Evolutionary conservation across 352 stramenopile genomes (phyloP).

Genomic region (Pythium biforme): DNA sequence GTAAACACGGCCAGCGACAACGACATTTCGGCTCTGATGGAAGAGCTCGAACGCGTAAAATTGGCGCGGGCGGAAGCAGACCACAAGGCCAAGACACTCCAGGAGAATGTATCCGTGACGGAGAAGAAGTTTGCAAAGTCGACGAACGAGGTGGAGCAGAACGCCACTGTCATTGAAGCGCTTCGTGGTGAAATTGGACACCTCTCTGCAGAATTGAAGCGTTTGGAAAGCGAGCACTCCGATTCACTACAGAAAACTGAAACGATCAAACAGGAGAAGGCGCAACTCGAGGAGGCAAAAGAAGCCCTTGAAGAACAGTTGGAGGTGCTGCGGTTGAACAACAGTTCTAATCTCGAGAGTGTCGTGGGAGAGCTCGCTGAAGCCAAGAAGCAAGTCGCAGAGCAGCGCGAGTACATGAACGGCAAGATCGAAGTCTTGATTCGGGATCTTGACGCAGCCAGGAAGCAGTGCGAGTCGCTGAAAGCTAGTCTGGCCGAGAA

Average conservation of each 20-base stretch:
- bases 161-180: conserved; percentile 25
- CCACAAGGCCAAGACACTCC: conserved; percentile 41
- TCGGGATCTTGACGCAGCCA: conserved; percentile 48
- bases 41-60: conserved; percentile 66
- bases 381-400: conserved; percentile 31
- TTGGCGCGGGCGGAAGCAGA: conserved; percentile 45
- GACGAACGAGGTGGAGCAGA: conserved; percentile 26
- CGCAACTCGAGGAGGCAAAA: conserved; percentile 22
- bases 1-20: not conserved
- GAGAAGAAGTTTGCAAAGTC: conserved; percentile 23
- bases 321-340: conserved; percentile 34
- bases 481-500: conserved; percentile 50
- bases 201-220: conserved; percentile 21
- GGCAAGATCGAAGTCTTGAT: conserved; percentile 67
- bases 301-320: conserved; percentile 43
- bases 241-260: not conserved
- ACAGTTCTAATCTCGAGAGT: conserved; percentile 38
- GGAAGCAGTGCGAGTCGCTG: conserved; percentile 41
- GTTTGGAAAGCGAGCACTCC: conserved; percentile 6
- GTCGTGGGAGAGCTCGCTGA: conserved; percentile 32
- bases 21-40: conserved; percentile 36
- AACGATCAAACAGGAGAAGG: conserved; percentile 11
- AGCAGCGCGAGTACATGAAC: conserved; percentile 70
- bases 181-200: conserved; percentile 19
- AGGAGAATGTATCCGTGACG: conserved; percentile 29